phyloP scores from a whole-genome alignment of 305 asterid genomes.

The Fraxinus baroniana region DNA sequence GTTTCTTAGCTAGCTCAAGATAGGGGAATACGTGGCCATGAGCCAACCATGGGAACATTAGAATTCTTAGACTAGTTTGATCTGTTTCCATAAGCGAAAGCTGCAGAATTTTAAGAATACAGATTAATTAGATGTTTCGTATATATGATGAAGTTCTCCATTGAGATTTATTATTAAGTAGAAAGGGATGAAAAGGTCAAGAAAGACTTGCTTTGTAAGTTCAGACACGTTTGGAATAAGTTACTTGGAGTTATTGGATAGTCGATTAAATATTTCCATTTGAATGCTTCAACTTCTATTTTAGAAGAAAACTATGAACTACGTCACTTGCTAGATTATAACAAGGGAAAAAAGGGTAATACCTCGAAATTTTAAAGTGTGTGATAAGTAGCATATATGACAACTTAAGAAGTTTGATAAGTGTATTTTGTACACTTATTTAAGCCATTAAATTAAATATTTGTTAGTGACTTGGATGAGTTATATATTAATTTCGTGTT shows the following conservation, averaged over 20 bases:
- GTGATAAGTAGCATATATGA: too few species aligned
- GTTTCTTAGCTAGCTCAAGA: slow-evolving; percentile 38
- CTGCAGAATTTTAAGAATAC: background rate
- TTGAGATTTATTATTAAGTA: background rate
- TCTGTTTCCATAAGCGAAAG: background rate
- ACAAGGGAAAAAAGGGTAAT: background rate
- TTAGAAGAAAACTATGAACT: too few species aligned
- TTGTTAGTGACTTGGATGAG: too few species aligned
- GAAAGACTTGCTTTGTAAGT: background rate
- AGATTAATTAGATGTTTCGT: too few species aligned
- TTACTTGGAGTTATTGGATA: too few species aligned
- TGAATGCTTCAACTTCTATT: too few species aligned
- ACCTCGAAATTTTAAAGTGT: too few species aligned
- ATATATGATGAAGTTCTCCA: background rate
- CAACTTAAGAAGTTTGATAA: too few species aligned
- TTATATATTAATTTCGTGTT: too few species aligned
- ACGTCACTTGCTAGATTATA: background rate
- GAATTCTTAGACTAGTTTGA: slow-evolving; percentile 12
- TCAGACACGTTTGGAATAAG: background rate
- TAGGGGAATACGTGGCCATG: slow-evolving; percentile 42
- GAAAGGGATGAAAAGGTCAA: background rate
- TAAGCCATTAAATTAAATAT: too few species aligned
- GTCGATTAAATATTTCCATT: background rate
- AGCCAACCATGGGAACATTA: slow-evolving; percentile 48
- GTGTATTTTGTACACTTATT: too few species aligned